These are phyloP conservation scores for Skeletonema potamos DNA, from an alignment of 108 stramenopile species.

Conservation along the genomic window DNA sequence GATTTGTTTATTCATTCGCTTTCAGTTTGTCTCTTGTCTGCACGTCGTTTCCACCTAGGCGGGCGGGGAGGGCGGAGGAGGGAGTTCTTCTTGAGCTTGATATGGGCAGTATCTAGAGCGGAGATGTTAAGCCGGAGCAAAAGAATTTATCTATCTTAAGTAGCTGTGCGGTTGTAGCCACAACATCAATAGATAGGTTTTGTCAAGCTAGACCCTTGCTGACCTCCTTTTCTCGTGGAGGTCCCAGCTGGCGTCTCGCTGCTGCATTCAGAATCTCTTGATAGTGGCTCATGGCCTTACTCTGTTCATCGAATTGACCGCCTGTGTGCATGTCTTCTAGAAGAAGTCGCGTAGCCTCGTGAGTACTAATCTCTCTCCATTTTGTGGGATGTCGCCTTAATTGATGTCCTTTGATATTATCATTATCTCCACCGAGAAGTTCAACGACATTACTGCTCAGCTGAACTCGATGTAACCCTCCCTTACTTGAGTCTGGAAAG, in stretches of 20 bases:
- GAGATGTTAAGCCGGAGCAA: no score
- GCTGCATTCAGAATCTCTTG: constrained; percentile 37
- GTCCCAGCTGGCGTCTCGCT: constrained; percentile 7
- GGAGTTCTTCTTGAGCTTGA: no score
- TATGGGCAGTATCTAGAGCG: no score
- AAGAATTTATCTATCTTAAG: no score
- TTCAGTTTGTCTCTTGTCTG: no score
- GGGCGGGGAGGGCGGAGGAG: no score
- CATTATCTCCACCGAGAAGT: constrained; percentile 10
- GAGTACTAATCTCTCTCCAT: constrained; percentile 69
- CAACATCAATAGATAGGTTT: no score
- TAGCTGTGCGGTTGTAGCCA: no score
- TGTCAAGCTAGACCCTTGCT: background rate
- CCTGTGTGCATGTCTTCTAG: constrained; percentile 49
- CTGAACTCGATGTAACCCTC: constrained; percentile 41
- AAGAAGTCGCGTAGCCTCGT: constrained; percentile 62
- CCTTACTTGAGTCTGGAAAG: constrained; percentile 10
- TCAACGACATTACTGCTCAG: constrained; percentile 49
- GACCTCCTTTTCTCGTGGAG: background rate
- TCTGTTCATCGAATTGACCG: constrained; percentile 7
- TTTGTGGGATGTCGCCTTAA: constrained; percentile 65
- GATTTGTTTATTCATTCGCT: no score
- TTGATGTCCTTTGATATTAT: constrained; percentile 40
- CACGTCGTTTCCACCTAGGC: no score
- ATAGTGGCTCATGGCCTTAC: constrained; percentile 23